Evolutionary conservation across 495 filamentous ascomycete species (phyloP).

Genomic region (Neurospora sp.): DNA sequence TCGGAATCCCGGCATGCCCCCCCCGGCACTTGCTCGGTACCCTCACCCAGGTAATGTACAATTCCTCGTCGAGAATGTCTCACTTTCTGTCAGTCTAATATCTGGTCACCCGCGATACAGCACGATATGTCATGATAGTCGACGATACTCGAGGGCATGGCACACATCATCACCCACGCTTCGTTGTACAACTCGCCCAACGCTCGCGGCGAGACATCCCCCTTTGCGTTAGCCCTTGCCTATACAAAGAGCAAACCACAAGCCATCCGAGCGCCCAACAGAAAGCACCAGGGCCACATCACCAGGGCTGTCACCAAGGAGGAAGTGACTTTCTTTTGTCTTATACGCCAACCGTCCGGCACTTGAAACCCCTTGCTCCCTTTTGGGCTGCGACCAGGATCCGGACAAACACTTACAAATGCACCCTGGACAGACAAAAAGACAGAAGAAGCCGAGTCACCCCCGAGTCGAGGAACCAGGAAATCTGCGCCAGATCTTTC

Average conservation of each 20-base stretch:
- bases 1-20: not conserved
- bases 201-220: not conserved
- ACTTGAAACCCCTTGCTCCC: not conserved
- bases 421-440: not conserved
- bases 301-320: not conserved
- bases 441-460: not conserved
- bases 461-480: not conserved
- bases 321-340: not conserved
- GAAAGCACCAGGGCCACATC: not conserved
- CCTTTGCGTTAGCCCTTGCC: not conserved
- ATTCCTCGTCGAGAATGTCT: not conserved
- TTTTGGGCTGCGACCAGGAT: not conserved
- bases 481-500: not conserved
- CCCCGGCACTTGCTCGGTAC: not conserved
- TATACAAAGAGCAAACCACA: not conserved
- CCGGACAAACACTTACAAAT: not conserved
- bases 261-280: not conserved
- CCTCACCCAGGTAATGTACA: not conserved
- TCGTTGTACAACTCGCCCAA: not conserved
- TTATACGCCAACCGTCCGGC: not conserved
- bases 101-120: not conserved
- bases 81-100: not conserved
- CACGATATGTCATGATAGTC: not conserved
- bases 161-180: no score
- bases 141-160: not conserved